These are phyloP conservation scores for Serendipita sp. DNA, from an alignment of 768 basidiomycete genomes.

Conservation along the genomic window DNA sequence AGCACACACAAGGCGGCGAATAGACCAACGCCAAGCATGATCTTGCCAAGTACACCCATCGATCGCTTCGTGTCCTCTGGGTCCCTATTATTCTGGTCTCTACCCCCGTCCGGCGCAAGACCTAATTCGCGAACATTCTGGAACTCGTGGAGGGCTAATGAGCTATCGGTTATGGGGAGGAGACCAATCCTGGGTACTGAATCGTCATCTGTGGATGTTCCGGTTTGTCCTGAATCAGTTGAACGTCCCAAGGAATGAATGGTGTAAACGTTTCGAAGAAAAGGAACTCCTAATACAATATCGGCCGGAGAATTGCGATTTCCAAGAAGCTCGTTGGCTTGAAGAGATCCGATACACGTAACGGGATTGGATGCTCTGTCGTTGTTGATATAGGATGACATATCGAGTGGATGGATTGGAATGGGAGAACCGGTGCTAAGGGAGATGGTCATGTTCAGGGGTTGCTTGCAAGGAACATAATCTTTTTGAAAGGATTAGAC, in stretches of 20 bases:
- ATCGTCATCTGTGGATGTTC: conserved; percentile 11
- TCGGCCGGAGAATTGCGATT: conserved; percentile 30
- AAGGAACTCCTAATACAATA: conserved; percentile 65
- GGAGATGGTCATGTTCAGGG: conserved; percentile 56
- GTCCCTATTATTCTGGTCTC: conserved; percentile 6
- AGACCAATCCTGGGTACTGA: conserved; percentile 41
- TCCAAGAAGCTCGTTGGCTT: conserved; percentile 31
- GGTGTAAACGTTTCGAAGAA: conserved; percentile 59
- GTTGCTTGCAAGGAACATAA: conserved; percentile 55
- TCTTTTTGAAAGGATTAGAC: conserved; percentile 25
- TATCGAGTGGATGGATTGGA: conserved; percentile 59
- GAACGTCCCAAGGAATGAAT: conserved; percentile 44
- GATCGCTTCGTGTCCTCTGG: conserved; percentile 9
- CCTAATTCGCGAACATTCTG: conserved; percentile 40
- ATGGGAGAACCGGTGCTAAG: conserved; percentile 39
- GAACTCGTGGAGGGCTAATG: conserved; percentile 50
- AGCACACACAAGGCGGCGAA: conserved; percentile 33
- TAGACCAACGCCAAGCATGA: conserved; percentile 44
- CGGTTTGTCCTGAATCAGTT: conserved; percentile 8
- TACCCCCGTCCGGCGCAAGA: background rate
- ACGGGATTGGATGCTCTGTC: conserved; percentile 28
- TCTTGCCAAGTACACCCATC: conserved; percentile 21
- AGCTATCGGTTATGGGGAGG: conserved; percentile 44
- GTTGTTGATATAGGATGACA: conserved; percentile 25
- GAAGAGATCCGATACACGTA: conserved; percentile 52